Evolutionary conservation across 1,284 basidiomycete genomes (phyloP), one percentile per base, ranked within the genome.

Genomic region (Somion occarium): DNA sequence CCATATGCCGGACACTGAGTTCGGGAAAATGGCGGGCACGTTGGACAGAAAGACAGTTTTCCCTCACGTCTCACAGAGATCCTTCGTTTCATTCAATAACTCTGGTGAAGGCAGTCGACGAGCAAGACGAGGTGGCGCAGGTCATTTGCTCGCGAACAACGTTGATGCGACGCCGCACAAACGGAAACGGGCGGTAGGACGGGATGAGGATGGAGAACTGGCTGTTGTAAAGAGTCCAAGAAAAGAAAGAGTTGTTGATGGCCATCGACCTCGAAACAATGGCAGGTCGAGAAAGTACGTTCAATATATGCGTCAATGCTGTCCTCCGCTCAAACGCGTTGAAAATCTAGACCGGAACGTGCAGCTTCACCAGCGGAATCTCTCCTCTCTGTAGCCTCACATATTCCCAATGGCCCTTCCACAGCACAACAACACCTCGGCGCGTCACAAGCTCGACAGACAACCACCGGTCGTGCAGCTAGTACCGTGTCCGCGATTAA

Each of bases 361-460:
- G 76, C 74, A 18, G 68, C 72, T 20, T 90, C 87, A 1, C 87
- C 88, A 9, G 74, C 85, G 11, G 87, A 88, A 59, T 89, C 87
- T 9, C 60, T 87, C 37, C 69, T 84, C 39, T 88, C 87, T 2
- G 75, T 82, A 59, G 78, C 79, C 15, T 85, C 83, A 18, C 83
- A 85, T 58, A 57, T 65, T 12, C 63, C 63, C 7, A 60, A 56
- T 34, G 44, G 25, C 38, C 27, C 7, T 19, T 18, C 41, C 11
- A 30, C 23, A n/a, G 25, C 19, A 15, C 38, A 49, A 52, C 30
- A 52, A 2, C 47, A 51, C 18, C 22, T 48, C n/a, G 53, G 48
- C 30, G 12, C 46, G 26, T 50, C 41, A 46, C 19, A 43, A 38
- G 34, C 55, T 24, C 61, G 64, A 7, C 63, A 60, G 46, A 57